Conservation (phyloP, 2,329 filamentous ascomycete species). For the Cordyceps cateniannulata region DNA sequence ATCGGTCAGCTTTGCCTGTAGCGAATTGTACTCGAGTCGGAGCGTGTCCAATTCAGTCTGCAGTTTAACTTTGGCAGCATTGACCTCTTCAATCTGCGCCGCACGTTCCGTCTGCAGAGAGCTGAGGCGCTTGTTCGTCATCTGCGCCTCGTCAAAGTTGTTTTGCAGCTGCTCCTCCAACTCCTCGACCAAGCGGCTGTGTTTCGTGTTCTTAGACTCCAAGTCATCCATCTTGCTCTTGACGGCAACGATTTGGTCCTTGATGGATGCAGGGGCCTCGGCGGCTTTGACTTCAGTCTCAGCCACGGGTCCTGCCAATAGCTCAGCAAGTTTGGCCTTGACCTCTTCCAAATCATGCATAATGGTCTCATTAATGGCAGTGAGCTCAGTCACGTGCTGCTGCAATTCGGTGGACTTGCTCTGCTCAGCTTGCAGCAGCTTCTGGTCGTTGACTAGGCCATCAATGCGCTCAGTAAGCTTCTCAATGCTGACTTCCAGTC, state of each 20-base stretch:
- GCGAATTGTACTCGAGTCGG: conserved; percentile 55
- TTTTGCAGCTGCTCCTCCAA: conserved; percentile 92
- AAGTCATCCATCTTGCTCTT: conserved; percentile 60
- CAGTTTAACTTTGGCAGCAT: conserved; percentile 53
- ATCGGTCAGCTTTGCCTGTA: conserved; percentile 56
- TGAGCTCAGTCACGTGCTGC: conserved; percentile 47
- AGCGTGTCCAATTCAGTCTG: conserved; percentile 60
- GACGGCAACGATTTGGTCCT: conserved; percentile 53
- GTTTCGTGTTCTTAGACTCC: conserved; percentile 74
- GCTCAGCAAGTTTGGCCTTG: conserved; percentile 45
- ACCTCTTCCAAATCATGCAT: conserved; percentile 57
- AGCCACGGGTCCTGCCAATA: conserved; percentile 38
- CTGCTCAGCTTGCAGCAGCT: conserved; percentile 53
- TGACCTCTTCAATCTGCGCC: conserved; percentile 72
- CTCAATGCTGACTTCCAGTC: conserved; percentile 60
- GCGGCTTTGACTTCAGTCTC: conserved; percentile 36
- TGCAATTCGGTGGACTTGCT: conserved; percentile 52
- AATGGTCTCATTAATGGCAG: conserved; percentile 51
- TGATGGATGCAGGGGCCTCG: conserved; percentile 39
- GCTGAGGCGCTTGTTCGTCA: conserved; percentile 78
- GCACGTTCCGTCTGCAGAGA: conserved; percentile 70
- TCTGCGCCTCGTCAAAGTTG: conserved; percentile 90
- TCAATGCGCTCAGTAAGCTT: conserved; percentile 58
- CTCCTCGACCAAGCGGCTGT: conserved; percentile 85
- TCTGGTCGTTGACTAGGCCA: conserved; percentile 50